Conservation (phyloP, 805 yeast genomes). For the Tetrapisispora fleetii region DNA sequence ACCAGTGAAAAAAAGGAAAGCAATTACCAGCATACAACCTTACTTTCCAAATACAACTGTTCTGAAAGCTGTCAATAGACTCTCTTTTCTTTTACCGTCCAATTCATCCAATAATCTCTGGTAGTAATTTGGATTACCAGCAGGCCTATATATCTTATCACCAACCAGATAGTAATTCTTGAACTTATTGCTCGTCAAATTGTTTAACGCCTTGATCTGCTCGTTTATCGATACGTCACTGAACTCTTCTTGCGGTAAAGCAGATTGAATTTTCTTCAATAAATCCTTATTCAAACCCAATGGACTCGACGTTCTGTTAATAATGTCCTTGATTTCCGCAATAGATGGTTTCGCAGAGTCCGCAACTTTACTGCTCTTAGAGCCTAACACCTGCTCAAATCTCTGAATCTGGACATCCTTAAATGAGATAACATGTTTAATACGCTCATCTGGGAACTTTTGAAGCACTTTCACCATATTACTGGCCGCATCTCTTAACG, state of each 20-base stretch:
- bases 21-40: background rate
- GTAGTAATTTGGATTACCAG: slow-evolving; percentile 77
- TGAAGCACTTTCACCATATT: slow-evolving; percentile 49
- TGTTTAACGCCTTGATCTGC: slow-evolving; percentile 50
- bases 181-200: slow-evolving; percentile 51
- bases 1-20: background rate
- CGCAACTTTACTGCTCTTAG: slow-evolving; percentile 33
- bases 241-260: slow-evolving; percentile 40
- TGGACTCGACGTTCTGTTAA: slow-evolving; percentile 29
- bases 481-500: slow-evolving; percentile 29
- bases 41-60: slow-evolving; percentile 69
- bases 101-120: slow-evolving; percentile 60
- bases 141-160: slow-evolving; percentile 63
- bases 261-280: slow-evolving; percentile 33
- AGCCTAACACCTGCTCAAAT: slow-evolving; percentile 42
- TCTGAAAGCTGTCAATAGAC: slow-evolving; percentile 52
- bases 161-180: slow-evolving; percentile 52
- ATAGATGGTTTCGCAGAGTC: slow-evolving; percentile 33
- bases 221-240: slow-evolving; percentile 39
- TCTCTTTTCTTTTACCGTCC: slow-evolving; percentile 60
- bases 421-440: slow-evolving; percentile 60
- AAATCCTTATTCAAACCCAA: slow-evolving; percentile 41
- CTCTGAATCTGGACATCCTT: slow-evolving; percentile 55
- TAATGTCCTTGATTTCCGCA: slow-evolving; percentile 32
- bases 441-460: slow-evolving; percentile 57